Base-by-base conservation (phyloP, 441 rosid species). In the Populus hybrid region DNA sequence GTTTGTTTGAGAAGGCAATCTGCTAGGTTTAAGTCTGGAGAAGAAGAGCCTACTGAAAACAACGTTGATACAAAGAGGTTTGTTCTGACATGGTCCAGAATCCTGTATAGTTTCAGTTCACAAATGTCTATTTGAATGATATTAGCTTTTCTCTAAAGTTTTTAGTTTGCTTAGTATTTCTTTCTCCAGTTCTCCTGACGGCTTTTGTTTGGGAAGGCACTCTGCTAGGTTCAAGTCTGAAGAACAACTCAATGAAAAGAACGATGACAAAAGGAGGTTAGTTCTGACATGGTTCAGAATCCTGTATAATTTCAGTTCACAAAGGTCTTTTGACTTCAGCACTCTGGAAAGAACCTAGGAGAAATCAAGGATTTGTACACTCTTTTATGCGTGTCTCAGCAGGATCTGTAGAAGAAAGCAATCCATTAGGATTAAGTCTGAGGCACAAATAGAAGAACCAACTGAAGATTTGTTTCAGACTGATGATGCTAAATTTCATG, bases 331-430 rank as follows among this genome's bases (percentile, higher is more conserved):
- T 23, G 20, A 2, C 53, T 69, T 78, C 2, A 23, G 31, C 18
- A 24, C 1, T 9, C 33, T 26, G 29, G 18, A 65, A 68, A 35
- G 14, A 18, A 68, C 3, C 23, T 35, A 6, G 4, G 2, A 31
- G n/a, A 35, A 31, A 68, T n/a, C n/a, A 53, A 9, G n/a, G 29
- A 24, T 67, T 5, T 67, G 29, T 67, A 29, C 5, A 26, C 40
- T 9, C 35, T 23, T 35, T 64, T 24, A 40, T 35, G 20, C 26
- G 36, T 74, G 35, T 64, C 3, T 61, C 11, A 10, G 35, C 75
- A 81, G 83, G 80, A 35, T 38, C 67, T 42, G 18, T n/a, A 66
- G n/a, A n/a, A 71, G 76, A 74, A 74, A 76, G 68, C 73, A 56
- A 59, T 76, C 82, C 74, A 26, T 73, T 64, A 77, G 74, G 45